Evolutionary conservation across 148 eudicot genomes (phyloP).

Genomic region (Rhododendron griersonianum): DNA sequence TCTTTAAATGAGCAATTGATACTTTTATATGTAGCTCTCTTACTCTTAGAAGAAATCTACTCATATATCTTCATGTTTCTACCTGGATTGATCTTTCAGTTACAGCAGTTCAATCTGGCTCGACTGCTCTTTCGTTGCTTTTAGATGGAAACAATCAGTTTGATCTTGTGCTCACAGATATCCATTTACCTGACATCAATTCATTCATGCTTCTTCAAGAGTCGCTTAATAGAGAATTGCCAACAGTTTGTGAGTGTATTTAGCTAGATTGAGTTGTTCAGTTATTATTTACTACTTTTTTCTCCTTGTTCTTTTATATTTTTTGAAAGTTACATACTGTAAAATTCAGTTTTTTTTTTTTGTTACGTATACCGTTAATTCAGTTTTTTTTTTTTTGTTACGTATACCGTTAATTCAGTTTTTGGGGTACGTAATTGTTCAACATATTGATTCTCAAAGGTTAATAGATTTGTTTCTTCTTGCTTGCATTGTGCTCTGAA

Average conservation of each 20-base stretch:
- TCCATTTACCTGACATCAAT: background rate
- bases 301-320: background rate
- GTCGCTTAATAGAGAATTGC: background rate
- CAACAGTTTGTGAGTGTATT: conserved; percentile 9
- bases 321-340: background rate
- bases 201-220: conserved; percentile 3
- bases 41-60: background rate
- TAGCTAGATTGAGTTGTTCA: background rate
- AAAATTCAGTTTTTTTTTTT: background rate
- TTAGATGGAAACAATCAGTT: background rate
- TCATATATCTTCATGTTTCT: background rate
- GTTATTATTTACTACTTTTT: background rate
- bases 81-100: background rate
- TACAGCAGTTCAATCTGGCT: conserved; percentile 4
- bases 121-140: background rate
- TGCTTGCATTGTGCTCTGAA: background rate
- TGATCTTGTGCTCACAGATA: conserved; percentile 7
- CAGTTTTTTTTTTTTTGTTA: background rate
- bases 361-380: background rate
- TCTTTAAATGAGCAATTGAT: background rate
- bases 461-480: background rate
- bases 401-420: background rate
- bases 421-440: background rate
- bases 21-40: background rate
- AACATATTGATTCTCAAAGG: background rate